These are phyloP conservation scores for Tylopilus felleus DNA, from an alignment of 768 basidiomycete species.

Conservation along the genomic window DNA sequence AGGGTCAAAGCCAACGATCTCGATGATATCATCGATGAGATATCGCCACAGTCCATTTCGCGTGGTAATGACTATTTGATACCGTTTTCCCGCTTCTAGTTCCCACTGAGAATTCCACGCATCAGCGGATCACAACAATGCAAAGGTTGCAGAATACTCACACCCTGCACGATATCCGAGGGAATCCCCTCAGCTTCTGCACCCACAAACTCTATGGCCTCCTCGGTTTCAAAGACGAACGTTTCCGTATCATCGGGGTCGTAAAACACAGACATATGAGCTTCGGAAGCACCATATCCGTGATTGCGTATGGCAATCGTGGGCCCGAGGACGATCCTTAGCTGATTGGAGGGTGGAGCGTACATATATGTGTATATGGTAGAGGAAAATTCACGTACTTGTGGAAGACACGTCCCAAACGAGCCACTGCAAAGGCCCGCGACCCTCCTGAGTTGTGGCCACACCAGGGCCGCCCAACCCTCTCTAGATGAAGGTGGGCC, in stretches of 20 bases:
- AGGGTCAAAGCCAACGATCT: neutral
- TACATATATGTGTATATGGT: neutral
- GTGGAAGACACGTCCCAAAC: conserved; percentile 8
- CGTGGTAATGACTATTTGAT: conserved; percentile 13
- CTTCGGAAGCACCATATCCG: conserved; percentile 12
- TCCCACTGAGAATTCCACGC: conserved; percentile 2
- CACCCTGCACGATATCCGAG: conserved; percentile 2
- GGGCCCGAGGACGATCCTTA: conserved; percentile 9
- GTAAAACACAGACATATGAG: neutral
- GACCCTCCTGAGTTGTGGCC: conserved; percentile 10
- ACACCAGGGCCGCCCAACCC: conserved; percentile 16
- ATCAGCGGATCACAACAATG: neutral
- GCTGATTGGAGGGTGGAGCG: neutral
- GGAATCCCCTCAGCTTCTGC: neutral
- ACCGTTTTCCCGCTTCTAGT: conserved; percentile 4
- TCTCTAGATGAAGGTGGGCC: conserved; percentile 8
- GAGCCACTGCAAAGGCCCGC: conserved; percentile 11
- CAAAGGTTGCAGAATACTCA: neutral
- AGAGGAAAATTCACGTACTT: neutral
- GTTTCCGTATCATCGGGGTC: conserved; percentile 3
- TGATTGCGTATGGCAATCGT: conserved; percentile 4
- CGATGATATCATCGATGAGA: conserved; percentile 9
- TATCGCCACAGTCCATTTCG: conserved; percentile 18
- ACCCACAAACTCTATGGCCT: conserved; percentile 7
- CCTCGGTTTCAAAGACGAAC: conserved; percentile 9